Percentiles rank a stretch among this genome's conserved stretches.
Conservation (phyloP, 2,329 filamentous ascomycete species). For the Ophiocordyceps camponoti-leonardi region DNA sequence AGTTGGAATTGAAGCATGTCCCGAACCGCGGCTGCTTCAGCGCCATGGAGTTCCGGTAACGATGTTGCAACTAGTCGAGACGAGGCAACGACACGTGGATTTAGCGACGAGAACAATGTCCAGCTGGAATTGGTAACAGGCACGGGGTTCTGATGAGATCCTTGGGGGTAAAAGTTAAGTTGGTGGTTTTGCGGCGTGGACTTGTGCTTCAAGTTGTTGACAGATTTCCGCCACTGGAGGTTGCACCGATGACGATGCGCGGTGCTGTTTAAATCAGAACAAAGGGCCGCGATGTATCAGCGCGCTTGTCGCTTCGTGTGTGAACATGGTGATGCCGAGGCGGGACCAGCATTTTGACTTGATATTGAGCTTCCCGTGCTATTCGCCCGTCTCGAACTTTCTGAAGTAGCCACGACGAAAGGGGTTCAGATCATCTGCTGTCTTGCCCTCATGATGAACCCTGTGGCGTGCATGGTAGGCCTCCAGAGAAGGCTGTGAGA, state of each 20-base stretch:
- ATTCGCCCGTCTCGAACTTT: conserved; percentile 24
- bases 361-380: neutral
- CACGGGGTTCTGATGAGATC: neutral
- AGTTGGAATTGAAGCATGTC: conserved; percentile 79
- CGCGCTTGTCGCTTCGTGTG: neutral
- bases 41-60: conserved; percentile 61
- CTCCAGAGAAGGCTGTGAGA: conserved; percentile 26
- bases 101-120: conserved; percentile 1
- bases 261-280: neutral
- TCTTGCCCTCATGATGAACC: conserved; percentile 21
- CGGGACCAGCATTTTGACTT: neutral
- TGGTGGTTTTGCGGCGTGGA: neutral
- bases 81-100: conserved; percentile 1
- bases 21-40: conserved; percentile 68
- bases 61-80: neutral
- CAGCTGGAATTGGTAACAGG: neutral
- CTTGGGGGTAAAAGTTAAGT: neutral
- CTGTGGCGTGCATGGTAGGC: conserved; percentile 14
- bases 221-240: neutral
- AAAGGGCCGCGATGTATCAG: neutral
- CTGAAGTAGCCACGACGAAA: conserved; percentile 43
- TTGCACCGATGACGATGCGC: neutral
- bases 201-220: neutral
- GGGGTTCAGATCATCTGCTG: conserved; percentile 42
- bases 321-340: neutral